A percentile compares a stretch with the other conserved stretches of the same genome.
Evolutionary conservation across 352 stramenopile genomes (phyloP).

Genomic region (Globisporangium nodosum): DNA sequence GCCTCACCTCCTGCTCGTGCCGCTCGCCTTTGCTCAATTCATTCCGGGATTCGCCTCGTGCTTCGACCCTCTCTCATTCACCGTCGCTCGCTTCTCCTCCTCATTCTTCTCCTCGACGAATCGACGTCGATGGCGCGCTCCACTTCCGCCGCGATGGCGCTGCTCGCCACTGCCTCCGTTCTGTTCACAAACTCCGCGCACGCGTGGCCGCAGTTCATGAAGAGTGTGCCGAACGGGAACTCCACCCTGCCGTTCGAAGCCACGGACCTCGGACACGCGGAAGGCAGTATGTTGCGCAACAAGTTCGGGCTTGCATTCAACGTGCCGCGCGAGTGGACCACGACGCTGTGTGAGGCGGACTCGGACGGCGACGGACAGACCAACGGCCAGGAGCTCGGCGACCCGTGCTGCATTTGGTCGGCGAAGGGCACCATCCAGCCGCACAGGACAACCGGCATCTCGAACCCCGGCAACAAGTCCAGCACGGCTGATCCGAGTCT

Average conservation of each 20-base stretch:
- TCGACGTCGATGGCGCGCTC: no score
- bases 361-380: constrained; percentile 35
- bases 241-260: background rate
- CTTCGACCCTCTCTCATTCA: background rate
- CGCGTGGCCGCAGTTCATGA: background rate
- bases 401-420: constrained; percentile 34
- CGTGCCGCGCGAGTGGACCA: constrained; percentile 18
- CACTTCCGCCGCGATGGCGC: no score
- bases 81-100: background rate
- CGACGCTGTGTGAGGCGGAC: constrained; percentile 28
- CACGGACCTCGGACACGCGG: background rate
- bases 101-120: background rate
- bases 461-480: background rate
- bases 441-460: background rate
- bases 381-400: constrained; percentile 56
- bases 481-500: background rate
- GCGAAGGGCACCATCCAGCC: background rate
- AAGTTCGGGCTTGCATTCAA: background rate
- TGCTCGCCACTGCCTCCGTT: background rate
- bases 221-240: background rate
- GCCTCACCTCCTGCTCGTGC: no score
- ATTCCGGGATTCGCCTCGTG: background rate
- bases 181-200: background rate
- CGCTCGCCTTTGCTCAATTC: background rate
- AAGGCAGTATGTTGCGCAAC: background rate